Base-by-base conservation (phyloP, 331 rosid species). In the Spiraea crenata region DNA sequence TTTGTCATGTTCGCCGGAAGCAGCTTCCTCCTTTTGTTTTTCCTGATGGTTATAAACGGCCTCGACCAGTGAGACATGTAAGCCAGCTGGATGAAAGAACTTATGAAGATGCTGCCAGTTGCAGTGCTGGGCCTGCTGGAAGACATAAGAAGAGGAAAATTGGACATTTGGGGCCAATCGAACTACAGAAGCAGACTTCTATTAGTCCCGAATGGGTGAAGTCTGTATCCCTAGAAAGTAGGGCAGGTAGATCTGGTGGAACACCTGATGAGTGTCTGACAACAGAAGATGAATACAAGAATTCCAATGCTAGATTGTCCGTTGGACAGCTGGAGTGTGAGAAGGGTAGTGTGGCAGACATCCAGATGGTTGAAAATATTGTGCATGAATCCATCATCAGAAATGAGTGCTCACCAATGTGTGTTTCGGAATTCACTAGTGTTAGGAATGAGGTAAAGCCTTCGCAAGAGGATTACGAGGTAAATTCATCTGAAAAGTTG, bases 1-100 rank as follows among this genome's bases (percentile, higher is more conserved):
- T 95, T 84, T 87, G 91, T 72, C 99, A 95, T 82, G 96, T 95
- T 65, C 99, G 97, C 69, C 83, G 99, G 75, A 95, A 85, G 91
- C 93, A 89, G 83, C 96, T 95, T 55, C 99, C 99, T 49, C 47
- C 82, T 65, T 91, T 91, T 89, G 85, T 95, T 78, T 95, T 91
- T 75, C 99, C 99, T 2, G 89, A 85, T 65, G 99, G 97, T 9
- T 85, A 82, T 79, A 95, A 81, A 70, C 88, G 90, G 44, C 74
- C 86, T 72, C 87, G 96, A 49, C 65, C 76, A 50, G 76, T 74
- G 4, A 87, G 90, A 82, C 91, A 83, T 67, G 52, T 63, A 38
- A 87, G 64, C 66, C 92, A 79, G 63, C 76, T 70, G n/a, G 76
- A 82, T 38, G 88, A 83, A 46, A 84, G 76, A 71, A 39, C 35